Base-by-base conservation (phyloP, 164 flowering plant genomes). In the Dillenia turbinata region DNA sequence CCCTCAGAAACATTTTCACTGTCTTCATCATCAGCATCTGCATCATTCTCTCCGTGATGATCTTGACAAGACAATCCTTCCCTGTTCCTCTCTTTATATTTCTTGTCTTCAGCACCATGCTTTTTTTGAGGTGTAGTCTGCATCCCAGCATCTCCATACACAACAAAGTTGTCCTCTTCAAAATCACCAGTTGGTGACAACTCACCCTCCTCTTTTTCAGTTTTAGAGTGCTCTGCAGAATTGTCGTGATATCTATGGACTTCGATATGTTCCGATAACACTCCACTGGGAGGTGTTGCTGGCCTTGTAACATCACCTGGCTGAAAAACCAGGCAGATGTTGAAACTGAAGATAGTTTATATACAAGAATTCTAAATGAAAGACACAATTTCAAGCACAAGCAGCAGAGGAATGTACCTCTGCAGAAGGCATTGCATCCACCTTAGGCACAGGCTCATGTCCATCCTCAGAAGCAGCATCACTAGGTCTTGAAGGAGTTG, bases 141-240 rank as follows among this genome's bases (percentile, higher is more conserved):
- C 26, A 62, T 43, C 50, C 66, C 75, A 65, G 79, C 65, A 63
- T 87, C 80, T 44, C 78, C 75, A 70, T 77, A 82, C 48, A 53
- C 82, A 33, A 71, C 81, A 78, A 83, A 85, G 60, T 85, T 87
- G 59, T 85, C 96, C 69, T 85, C 95, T 68, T 82, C 88, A 73
- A 83, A 82, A 69, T 85, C 96, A 52, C 87, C 86, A 72, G 69
- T 85, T 6, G 96, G 96, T 61, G 97, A 85, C 69, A 94, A 69
- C 73, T 94, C 96, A 61, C 96, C 97, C 71, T 94, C 99, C 69
- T 94, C 99, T 75, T 88, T 84, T 73, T 89, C 97, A 66, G 72
- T 59, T 72, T 85, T 88, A 58, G 57, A 69, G 57, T 69, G 69
- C 17, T 55, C 72, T 53, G 19, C 77, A 63, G 83, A 68, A 69